These are phyloP conservation scores for Solanum sejunctum DNA, from an alignment of 257 asterid genomes.

Conservation along the genomic window DNA sequence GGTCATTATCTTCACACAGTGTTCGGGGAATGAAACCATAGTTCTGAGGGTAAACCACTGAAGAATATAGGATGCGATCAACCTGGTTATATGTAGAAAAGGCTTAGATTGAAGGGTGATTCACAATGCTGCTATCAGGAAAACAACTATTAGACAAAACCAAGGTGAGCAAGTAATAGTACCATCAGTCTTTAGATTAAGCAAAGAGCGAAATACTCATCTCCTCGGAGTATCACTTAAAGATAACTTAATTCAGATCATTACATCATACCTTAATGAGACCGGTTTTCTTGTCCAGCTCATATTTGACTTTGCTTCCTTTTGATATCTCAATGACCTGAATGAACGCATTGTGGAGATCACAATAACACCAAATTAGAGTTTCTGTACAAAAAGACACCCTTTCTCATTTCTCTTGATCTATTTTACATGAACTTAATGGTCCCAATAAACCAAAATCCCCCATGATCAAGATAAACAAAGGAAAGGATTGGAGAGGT, in stretches of 20 bases:
- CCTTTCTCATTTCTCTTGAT: not conserved
- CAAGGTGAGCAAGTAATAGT: not conserved
- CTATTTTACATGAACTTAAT: not conserved
- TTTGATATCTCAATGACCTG: conserved; percentile 95
- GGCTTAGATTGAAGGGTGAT: not conserved
- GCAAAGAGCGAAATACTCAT: not conserved
- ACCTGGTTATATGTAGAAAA: conserved; percentile 28
- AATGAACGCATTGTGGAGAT: not conserved
- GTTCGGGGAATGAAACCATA: conserved; percentile 96
- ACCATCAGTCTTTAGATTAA: not conserved
- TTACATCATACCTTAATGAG: conserved; percentile 55
- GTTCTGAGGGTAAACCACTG: conserved; percentile 95
- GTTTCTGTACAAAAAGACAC: not conserved
- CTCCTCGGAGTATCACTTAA: not conserved
- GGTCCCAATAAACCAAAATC: not conserved
- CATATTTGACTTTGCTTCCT: conserved; percentile 94
- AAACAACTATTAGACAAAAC: not conserved
- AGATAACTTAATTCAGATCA: not conserved
- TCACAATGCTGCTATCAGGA: not conserved
- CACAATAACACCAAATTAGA: not conserved
- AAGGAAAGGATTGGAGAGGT: not conserved
- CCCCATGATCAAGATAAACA: not conserved
- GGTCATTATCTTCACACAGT: conserved; percentile 92
- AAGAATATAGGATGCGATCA: conserved; percentile 79
- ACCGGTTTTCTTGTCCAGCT: conserved; percentile 94